These are phyloP conservation scores for Craspedostauros australis DNA, from an alignment of 108 stramenopile species.

Conservation along the genomic window DNA sequence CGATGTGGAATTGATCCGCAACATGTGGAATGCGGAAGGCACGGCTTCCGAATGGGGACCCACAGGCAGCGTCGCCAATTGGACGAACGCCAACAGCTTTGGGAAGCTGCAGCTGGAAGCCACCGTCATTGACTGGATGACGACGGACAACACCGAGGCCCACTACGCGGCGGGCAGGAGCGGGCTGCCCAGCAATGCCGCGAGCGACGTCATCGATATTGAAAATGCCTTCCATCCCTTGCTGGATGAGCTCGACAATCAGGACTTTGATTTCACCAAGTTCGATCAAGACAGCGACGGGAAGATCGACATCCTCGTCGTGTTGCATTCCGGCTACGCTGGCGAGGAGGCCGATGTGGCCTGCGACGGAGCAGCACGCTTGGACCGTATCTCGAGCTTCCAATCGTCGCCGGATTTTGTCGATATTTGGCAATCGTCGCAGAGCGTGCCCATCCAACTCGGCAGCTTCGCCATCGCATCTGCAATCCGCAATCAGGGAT, in stretches of 20 bases:
- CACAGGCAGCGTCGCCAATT: conserved; percentile 4
- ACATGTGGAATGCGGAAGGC: conserved; percentile 1
- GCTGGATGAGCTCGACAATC: not conserved
- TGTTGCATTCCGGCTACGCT: conserved; percentile 61
- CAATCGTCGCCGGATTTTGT: too few relatives aligned
- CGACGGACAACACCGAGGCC: conserved; percentile 15
- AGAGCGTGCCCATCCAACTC: too few relatives aligned
- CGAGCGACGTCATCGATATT: not conserved
- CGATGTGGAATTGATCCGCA: not conserved
- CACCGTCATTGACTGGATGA: conserved; percentile 15
- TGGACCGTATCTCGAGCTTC: conserved; percentile 5
- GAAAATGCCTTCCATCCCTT: conserved; percentile 6
- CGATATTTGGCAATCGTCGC: conserved; percentile 19
- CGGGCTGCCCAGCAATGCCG: not conserved
- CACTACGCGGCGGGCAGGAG: too few relatives aligned
- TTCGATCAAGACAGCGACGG: conserved; percentile 13
- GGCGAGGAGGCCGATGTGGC: conserved; percentile 36
- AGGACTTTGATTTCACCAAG: conserved; percentile 5
- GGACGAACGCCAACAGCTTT: not conserved
- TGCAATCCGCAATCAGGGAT: conserved; percentile 21
- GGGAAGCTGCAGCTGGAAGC: not conserved
- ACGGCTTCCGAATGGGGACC: conserved; percentile 1
- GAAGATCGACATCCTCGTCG: conserved; percentile 6
- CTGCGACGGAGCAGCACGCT: not conserved
- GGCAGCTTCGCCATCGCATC: conserved; percentile 37